Evolutionary conservation across 2,329 filamentous ascomycete genomes (phyloP).

Genomic region (Trichothecium roseum): DNA sequence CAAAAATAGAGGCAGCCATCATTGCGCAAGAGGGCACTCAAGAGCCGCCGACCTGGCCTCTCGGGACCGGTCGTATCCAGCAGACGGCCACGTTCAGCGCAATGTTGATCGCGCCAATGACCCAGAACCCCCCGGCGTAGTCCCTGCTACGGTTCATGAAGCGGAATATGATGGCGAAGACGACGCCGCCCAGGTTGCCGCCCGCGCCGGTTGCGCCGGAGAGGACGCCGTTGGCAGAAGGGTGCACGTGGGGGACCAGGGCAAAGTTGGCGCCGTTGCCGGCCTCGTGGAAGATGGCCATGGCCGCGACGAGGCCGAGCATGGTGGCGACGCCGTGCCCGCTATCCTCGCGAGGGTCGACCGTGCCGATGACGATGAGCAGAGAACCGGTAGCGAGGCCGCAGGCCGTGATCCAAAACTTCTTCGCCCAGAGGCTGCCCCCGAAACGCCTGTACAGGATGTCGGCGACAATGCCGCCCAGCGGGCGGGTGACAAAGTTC

Average conservation of each 20-base stretch:
- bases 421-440: slow-evolving; percentile 21
- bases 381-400: slow-evolving; percentile 51
- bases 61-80: slow-evolving; percentile 45
- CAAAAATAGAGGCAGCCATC: too few species aligned
- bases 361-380: slow-evolving; percentile 50
- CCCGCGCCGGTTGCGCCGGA: slow-evolving; percentile 69
- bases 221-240: slow-evolving; percentile 67
- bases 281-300: slow-evolving; percentile 76
- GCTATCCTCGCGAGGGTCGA: slow-evolving; percentile 47
- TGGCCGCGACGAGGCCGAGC: slow-evolving; percentile 65
- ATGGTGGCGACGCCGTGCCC: slow-evolving; percentile 38
- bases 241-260: slow-evolving; percentile 78
- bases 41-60: slow-evolving; percentile 25
- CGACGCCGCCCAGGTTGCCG: slow-evolving; percentile 76
- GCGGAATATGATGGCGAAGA: slow-evolving; percentile 60
- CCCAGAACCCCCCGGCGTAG: slow-evolving; percentile 67
- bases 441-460: slow-evolving; percentile 30
- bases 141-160: slow-evolving; percentile 53
- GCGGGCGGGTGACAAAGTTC: slow-evolving; percentile 56
- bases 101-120: slow-evolving; percentile 69
- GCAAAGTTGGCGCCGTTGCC: slow-evolving; percentile 82
- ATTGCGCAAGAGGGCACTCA: slow-evolving; percentile 5
- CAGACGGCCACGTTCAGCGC: slow-evolving; percentile 54
- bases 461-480: slow-evolving; percentile 50
- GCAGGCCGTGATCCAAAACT: slow-evolving; percentile 38